Base-by-base conservation (phyloP, 768 basidiomycete genomes). In the Cyclocybe aegerita region DNA sequence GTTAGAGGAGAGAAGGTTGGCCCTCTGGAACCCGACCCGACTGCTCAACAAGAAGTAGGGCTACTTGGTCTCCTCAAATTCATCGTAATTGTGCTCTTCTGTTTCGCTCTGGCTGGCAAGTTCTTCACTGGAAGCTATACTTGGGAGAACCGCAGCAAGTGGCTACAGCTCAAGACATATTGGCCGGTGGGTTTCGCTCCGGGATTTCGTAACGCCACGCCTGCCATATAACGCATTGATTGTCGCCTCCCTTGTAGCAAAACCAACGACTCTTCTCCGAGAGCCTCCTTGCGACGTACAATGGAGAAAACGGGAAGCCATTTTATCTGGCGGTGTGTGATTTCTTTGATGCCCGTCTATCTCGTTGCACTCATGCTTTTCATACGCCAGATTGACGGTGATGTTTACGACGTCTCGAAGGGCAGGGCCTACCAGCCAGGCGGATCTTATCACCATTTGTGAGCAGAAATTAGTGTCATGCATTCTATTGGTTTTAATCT, bases 401-500 rank as follows among this genome's bases (percentile, higher is more conserved):
- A 90, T 46, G 92, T 98, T 7, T 98, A 85, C 69, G 95, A 98
- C 62, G 95, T 98, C 46, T 82, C 86, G n/a, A 77, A 79, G 53
- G 85, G 84, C 57, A 74, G 77, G 51, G 77, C 87, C 15, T 98
- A 98, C 66, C 93, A 94, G 45, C 88, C 86, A 35, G 95, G 94
- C 10, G 95, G 93, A 35, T 80, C 89, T 37, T 93, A 93, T 70
- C 76, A 84, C 58, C 73, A 82, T 62, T 76, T 89, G 88, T 86
- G 63, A 55, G 80, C 66, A 39, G 37, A 31, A 44, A 39, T 37
- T 47, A 41, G 49, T 58, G 39, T 55, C 54, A 37, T 41, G 38
- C 16, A 41, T 43, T 46, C 43, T 39, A 54, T 49, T 45, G 42
- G 56, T 54, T 53, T 55, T 60, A 48, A 50, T 63, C 49, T 53